Conservation (phyloP, 805 yeast genomes). For the Barnettozyma botsteinii region DNA sequence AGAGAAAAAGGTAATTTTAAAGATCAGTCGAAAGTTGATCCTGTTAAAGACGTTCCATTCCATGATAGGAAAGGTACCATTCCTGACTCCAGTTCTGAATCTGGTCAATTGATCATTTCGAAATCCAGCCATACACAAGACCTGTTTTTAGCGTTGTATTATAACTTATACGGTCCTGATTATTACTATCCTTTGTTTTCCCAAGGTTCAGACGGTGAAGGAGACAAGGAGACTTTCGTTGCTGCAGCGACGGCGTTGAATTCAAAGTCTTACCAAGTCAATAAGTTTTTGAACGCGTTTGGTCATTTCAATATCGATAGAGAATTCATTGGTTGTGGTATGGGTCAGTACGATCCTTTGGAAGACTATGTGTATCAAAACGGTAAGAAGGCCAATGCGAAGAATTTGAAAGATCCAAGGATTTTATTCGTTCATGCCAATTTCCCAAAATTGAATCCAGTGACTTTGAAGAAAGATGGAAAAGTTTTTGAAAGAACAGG, state of each 20-base stretch:
- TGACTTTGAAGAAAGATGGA: conserved; percentile 39
- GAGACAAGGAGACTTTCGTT: conserved; percentile 56
- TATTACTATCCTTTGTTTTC: conserved; percentile 52
- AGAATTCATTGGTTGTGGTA: conserved; percentile 50
- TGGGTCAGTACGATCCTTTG: conserved; percentile 58
- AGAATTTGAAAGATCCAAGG: conserved; percentile 25
- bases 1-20: conserved; percentile 27
- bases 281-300: conserved; percentile 48
- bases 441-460: conserved; percentile 62
- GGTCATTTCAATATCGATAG: conserved; percentile 41
- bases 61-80: conserved; percentile 58
- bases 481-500: conserved; percentile 38
- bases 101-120: conserved; percentile 58
- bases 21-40: conserved; percentile 5
- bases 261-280: conserved; percentile 56
- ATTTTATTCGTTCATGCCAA: conserved; percentile 58
- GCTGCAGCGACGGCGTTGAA: conserved; percentile 54
- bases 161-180: conserved; percentile 56
- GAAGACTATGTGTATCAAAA: conserved; percentile 38
- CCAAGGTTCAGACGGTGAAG: conserved; percentile 50
- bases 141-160: conserved; percentile 50
- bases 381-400: conserved; percentile 19
- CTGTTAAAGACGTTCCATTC: conserved; percentile 33
- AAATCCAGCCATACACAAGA: conserved; percentile 50
- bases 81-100: conserved; percentile 58